Percentiles rank a stretch among this genome's conserved stretches.
Conservation (phyloP, 495 filamentous ascomycete genomes). For the Penicillium fimorum region DNA sequence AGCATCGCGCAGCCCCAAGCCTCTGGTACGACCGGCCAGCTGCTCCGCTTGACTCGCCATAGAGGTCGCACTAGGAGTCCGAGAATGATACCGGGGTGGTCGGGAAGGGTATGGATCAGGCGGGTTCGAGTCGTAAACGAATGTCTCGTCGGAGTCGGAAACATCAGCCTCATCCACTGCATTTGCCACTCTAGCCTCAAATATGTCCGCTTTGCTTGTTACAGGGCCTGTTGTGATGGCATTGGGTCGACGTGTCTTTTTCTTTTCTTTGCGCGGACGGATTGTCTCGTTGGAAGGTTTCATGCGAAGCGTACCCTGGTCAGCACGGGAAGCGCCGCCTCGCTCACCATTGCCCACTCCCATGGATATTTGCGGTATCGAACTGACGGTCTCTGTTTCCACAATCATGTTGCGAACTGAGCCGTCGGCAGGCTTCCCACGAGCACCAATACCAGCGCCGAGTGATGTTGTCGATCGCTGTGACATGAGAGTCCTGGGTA, state of each 20-base stretch:
- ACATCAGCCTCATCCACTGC: slow-evolving; percentile 91
- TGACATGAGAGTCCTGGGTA: slow-evolving; percentile 37
- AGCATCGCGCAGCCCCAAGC: slow-evolving; percentile 61
- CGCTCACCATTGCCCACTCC: slow-evolving; percentile 65
- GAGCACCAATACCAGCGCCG: slow-evolving; percentile 40
- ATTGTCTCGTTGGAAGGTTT: slow-evolving; percentile 94
- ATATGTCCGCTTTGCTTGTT: slow-evolving; percentile 96
- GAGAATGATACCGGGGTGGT: slow-evolving; percentile 83
- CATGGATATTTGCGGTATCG: slow-evolving; percentile 84
- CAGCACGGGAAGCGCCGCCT: slow-evolving; percentile 48
- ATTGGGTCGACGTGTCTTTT: slow-evolving; percentile 72
- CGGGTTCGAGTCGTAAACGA: slow-evolving; percentile 98
- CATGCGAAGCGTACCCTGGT: slow-evolving; percentile 72
- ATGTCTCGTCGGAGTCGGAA: slow-evolving; percentile 96
- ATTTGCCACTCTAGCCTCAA: slow-evolving; percentile 93
- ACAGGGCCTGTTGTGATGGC: slow-evolving; percentile 51
- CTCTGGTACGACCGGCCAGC: slow-evolving; percentile 60
- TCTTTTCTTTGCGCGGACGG: slow-evolving; percentile 86
- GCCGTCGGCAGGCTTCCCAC: slow-evolving; percentile 65
- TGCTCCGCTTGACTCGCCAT: slow-evolving; percentile 78
- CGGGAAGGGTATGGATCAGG: slow-evolving; percentile 72
- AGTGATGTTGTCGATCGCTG: slow-evolving; percentile 52
- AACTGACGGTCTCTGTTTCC: slow-evolving; percentile 93
- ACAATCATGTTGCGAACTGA: slow-evolving; percentile 93
- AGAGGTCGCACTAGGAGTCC: slow-evolving; percentile 92